These are phyloP conservation scores for Arctostaphylos glauca DNA, from an alignment of 148 eudicot species.

Conservation along the genomic window DNA sequence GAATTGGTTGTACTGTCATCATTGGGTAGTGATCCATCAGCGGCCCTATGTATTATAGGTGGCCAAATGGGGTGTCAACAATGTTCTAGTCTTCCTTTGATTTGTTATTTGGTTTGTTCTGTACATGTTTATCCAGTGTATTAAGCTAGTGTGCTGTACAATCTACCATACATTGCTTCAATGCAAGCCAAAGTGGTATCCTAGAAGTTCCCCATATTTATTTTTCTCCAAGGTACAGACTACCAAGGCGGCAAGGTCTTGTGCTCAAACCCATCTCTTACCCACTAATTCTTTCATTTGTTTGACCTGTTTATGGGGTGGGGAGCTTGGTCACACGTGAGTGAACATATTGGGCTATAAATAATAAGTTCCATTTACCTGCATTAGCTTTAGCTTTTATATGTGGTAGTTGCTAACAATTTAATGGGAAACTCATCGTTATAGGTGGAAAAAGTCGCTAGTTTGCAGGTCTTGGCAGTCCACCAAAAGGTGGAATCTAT, in stretches of 20 bases:
- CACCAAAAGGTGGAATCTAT: too few species aligned
- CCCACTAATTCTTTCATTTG: background rate
- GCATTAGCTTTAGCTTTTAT: too few species aligned
- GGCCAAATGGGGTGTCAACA: background rate
- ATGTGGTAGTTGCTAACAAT: too few species aligned
- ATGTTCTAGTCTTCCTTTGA: background rate
- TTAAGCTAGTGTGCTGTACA: too few species aligned
- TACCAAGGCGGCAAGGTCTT: background rate
- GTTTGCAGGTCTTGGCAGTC: too few species aligned
- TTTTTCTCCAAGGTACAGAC: background rate
- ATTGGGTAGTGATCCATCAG: background rate
- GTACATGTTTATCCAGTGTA: too few species aligned
- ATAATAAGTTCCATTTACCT: conserved; percentile 1
- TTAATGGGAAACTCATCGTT: too few species aligned
- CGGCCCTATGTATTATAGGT: background rate
- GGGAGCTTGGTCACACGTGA: background rate
- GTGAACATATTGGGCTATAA: background rate
- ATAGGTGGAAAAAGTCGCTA: too few species aligned
- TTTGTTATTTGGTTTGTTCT: too few species aligned
- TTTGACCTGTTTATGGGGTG: background rate
- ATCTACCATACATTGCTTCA: too few species aligned
- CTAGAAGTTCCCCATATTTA: background rate
- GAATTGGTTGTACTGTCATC: background rate
- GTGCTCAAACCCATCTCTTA: background rate
- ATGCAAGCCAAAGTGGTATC: background rate